Percentiles rank a stretch among this genome's conserved stretches.
Conservation (phyloP, 345 rosid species). For the Gossypium rotundifolium region DNA sequence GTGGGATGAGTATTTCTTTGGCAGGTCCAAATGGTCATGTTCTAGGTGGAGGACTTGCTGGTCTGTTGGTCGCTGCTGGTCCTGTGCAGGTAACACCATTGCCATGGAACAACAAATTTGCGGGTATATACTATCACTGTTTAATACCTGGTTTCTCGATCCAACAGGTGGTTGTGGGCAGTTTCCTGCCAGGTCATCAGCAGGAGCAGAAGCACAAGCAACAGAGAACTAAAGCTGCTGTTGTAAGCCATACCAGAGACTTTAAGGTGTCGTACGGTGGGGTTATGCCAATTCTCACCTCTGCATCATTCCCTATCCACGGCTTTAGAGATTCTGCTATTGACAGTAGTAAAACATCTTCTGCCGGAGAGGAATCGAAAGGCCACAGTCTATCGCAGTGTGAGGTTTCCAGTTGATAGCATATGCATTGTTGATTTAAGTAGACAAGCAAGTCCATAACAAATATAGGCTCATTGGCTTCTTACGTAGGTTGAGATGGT, state of each 20-base stretch:
- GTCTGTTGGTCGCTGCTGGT: conserved; percentile 80
- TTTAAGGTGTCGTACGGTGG: conserved; percentile 31
- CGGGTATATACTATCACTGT: not conserved
- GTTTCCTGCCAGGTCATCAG: conserved; percentile 68
- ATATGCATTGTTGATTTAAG: conserved; percentile 12
- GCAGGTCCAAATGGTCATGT: conserved; percentile 92
- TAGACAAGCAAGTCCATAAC: conserved; percentile 9
- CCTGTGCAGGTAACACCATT: conserved; percentile 67
- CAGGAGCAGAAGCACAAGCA: conserved; percentile 65
- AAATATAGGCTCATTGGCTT: conserved; percentile 14
- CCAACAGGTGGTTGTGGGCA: conserved; percentile 70
- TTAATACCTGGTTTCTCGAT: conserved; percentile 10
- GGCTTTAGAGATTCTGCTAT: conserved; percentile 33
- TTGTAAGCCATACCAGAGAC: conserved; percentile 31
- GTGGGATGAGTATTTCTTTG: conserved; percentile 97
- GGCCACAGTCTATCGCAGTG: conserved; percentile 49
- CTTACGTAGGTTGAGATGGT: not conserved
- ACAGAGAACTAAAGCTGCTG: conserved; percentile 35
- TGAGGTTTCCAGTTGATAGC: conserved; percentile 42
- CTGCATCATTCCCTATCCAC: conserved; percentile 33
- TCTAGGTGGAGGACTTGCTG: conserved; percentile 89
- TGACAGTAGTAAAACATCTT: conserved; percentile 32
- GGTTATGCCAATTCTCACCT: conserved; percentile 38
- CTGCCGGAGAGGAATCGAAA: conserved; percentile 42
- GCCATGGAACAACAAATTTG: not conserved